Base-by-base conservation (phyloP, 257 asterid genomes). In the Prunella vulgaris region DNA sequence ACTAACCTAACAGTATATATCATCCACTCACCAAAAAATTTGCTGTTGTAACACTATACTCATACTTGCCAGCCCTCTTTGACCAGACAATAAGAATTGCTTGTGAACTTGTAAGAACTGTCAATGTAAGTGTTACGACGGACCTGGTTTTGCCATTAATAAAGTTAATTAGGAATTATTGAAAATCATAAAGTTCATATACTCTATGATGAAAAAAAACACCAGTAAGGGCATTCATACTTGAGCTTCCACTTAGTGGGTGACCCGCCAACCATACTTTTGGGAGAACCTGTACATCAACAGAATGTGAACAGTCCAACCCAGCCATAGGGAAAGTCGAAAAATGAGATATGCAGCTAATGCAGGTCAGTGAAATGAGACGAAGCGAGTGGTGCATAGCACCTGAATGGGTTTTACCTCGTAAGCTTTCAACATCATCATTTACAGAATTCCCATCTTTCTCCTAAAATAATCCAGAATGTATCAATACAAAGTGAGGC, bases 11-110 rank as follows among this genome's bases (percentile, higher is more conserved):
- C 33, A 54, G 46, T 30, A 63, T 68, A 70, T 15, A 60, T 61
- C 64, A 81, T 66, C n/a, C 38, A 78, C 94, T 84, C 80, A 94
- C 99, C 97, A 94, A 60, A 86, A 94, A 94, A 73, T 94, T 94
- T 38, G 97, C 99, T 76, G 99, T 94, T 21, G 97, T 94, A 65
- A 94, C 97, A 49, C 99, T 94, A 80, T 94, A 94, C 82, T 94
- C 97, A 18, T 94, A 94, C 86, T 87, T 87, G 51, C 99, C 99
- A 65, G 97, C 97, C 76, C 99, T 85, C 90, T 94, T 94, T 42
- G 99, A 94, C 99, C 99, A 94, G 70, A 89, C 97, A 83, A 94
- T 94, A 70, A 94, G 97, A 83, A 94, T 94, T 66, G 97, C 88
- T 84, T 94, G 99, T 54, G 99, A 94, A 83, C 99, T 94, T 57